Percentiles rank a stretch among this genome's conserved stretches.
phyloP scores from a whole-genome alignment of 108 stramenopile genomes.

The Nitzschia putrida region DNA sequence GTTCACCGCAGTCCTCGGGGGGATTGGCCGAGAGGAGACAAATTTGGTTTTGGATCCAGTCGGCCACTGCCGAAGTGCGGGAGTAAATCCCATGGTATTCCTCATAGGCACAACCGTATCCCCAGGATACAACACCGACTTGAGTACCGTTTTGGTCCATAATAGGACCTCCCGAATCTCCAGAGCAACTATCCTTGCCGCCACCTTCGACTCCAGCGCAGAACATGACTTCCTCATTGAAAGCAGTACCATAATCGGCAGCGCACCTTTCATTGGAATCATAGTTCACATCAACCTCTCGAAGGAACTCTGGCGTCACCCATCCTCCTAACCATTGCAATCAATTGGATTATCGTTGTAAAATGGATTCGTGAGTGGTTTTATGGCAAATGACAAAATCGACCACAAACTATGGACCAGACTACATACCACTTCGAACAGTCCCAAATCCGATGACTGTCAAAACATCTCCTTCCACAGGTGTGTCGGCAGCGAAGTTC shows the following conservation, averaged over 20 bases:
- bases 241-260: slow-evolving; percentile 4
- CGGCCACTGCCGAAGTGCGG: slow-evolving; percentile 25
- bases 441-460: slow-evolving; percentile 28
- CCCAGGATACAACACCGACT: slow-evolving; percentile 38
- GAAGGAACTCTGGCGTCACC: slow-evolving; percentile 1
- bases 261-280: slow-evolving; percentile 9
- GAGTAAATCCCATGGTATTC: slow-evolving; percentile 55
- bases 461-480: slow-evolving; percentile 15
- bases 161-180: slow-evolving; percentile 35
- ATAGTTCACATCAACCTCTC: slow-evolving; percentile 16
- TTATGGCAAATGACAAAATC: no score
- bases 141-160: neutral
- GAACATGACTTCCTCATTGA: slow-evolving; percentile 15
- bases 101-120: slow-evolving; percentile 36
- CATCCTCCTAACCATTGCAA: slow-evolving; percentile 14
- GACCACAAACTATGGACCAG: neutral
- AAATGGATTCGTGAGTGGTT: no score
- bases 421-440: neutral
- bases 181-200: slow-evolving; percentile 12
- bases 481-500: neutral
- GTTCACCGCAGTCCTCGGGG: slow-evolving; percentile 9
- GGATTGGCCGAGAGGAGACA: slow-evolving; percentile 27
- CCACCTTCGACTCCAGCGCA: slow-evolving; percentile 11
- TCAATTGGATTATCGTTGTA: no score
- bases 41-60: slow-evolving; percentile 46